Base-by-base conservation (phyloP, 768 basidiomycete species). In the Lactarius quietus region DNA sequence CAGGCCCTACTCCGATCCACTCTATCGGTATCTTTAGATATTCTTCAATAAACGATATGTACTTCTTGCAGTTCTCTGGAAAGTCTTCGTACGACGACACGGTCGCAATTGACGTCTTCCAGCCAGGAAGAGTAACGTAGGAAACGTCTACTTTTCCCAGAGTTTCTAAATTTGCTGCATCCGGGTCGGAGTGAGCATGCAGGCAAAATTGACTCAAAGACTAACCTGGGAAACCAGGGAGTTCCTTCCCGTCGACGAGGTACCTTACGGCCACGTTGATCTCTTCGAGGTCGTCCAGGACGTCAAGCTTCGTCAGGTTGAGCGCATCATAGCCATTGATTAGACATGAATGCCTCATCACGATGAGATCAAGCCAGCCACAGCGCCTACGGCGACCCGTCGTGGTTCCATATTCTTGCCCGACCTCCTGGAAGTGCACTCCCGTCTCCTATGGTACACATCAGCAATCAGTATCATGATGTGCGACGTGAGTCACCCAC, bases 291-390 rank as follows among this genome's bases (percentile, higher is more conserved):
- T 81, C 78, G 72, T 98, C 95, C 57, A 99, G 82, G 18, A 99
- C 81, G 72, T 99, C 97, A 55, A 99, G 86, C 75, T 99, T 99
- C 57, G 97, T 99, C 69, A 99, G 82, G 77, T 99, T 99, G 67
- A 98, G 80, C 54, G 78, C 74, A 72, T 96, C 93, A 76, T 98
- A 99, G 39, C 97, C 97, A 76, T 99, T 99, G 83, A 99, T 93
- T 67, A 92, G 78, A 73, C 81, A 86, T 8, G 96, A 98, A 76
- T 98, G 89, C 75, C 87, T 89, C 81, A 99, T 84, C 48, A 98
- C 93, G 62, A 98, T 93, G 17, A 98, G 82, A 76, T 99, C 97
- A 53, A 99, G 86, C 97, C 97, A 99, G 15, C 97, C 97, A 76
- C 95, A 93, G 61, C 97, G 89, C 64, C 97, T 83, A 41, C 91